Evolutionary conservation across 2,329 filamentous ascomycete genomes (phyloP).

Genomic region (Neonectria hederae): DNA sequence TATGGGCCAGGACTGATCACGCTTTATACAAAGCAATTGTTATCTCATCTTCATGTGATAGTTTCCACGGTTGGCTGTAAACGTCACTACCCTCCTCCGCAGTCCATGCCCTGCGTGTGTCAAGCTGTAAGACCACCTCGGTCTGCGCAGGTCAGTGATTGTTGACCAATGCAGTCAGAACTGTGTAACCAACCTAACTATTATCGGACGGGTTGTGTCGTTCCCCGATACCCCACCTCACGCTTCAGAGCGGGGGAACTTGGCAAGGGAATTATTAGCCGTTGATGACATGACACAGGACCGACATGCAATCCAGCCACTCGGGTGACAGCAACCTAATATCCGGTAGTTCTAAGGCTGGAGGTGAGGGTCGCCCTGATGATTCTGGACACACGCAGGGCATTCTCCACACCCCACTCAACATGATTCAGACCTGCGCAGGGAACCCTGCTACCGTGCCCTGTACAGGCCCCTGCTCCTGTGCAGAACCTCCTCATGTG

Average conservation of each 20-base stretch:
- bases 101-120: slow-evolving; percentile 22
- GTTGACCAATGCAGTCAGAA: not conserved
- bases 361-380: slow-evolving; percentile 5
- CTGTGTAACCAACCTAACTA: not conserved
- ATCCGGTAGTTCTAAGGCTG: not conserved
- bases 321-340: not conserved
- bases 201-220: not conserved
- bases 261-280: not conserved
- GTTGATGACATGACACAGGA: not conserved
- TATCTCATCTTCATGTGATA: not conserved
- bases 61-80: not conserved
- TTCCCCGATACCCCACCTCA: not conserved
- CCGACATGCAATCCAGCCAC: not conserved
- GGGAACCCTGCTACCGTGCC: not conserved
- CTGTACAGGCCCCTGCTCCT: not conserved
- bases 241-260: not conserved
- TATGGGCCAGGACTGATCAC: not conserved
- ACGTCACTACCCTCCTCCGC: not conserved
- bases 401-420: slow-evolving; percentile 13
- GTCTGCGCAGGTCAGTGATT: not conserved
- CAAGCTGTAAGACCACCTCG: not conserved
- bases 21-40: not conserved
- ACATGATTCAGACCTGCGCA: not conserved
- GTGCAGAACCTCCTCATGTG: not conserved
- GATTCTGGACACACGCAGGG: slow-evolving; percentile 37